Percentiles rank a stretch among this genome's conserved stretches.
phyloP scores from a whole-genome alignment of 2,329 filamentous ascomycete species.

The Clonostachys chloroleuca region DNA sequence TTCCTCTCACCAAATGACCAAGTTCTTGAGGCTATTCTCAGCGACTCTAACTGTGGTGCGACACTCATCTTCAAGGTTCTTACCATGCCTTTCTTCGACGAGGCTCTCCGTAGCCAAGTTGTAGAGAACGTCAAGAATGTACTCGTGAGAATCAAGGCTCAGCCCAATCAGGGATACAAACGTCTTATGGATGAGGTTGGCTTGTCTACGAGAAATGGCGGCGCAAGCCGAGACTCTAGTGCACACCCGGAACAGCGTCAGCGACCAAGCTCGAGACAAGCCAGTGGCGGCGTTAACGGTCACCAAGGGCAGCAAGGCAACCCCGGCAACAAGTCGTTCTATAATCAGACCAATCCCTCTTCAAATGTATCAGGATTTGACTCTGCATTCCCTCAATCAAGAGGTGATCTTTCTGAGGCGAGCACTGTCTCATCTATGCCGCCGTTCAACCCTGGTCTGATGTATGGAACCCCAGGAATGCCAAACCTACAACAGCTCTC shows the following conservation, averaged over 20 bases:
- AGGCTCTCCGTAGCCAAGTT: constrained; percentile 80
- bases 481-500: constrained; percentile 48
- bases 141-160: constrained; percentile 83
- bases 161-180: constrained; percentile 95
- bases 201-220: constrained; percentile 62
- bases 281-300: constrained; percentile 29
- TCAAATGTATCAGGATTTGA: constrained; percentile 41
- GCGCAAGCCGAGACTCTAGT: constrained; percentile 29
- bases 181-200: constrained; percentile 98
- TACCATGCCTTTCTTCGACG: constrained; percentile 95
- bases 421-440: constrained; percentile 43
- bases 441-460: constrained; percentile 42
- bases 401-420: constrained; percentile 47
- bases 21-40: constrained; percentile 83
- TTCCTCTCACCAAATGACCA: constrained; percentile 90
- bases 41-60: constrained; percentile 86
- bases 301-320: constrained; percentile 35
- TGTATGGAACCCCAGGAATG: constrained; percentile 43
- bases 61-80: constrained; percentile 98
- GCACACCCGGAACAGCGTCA: constrained; percentile 43
- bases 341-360: constrained; percentile 42
- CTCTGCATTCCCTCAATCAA: constrained; percentile 43
- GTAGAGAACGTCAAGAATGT: constrained; percentile 91
- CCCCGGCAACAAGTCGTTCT: constrained; percentile 38
- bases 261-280: constrained; percentile 52